Evolutionary conservation across 345 rosid genomes (phyloP).

Genomic region (Moringa oleifera): DNA sequence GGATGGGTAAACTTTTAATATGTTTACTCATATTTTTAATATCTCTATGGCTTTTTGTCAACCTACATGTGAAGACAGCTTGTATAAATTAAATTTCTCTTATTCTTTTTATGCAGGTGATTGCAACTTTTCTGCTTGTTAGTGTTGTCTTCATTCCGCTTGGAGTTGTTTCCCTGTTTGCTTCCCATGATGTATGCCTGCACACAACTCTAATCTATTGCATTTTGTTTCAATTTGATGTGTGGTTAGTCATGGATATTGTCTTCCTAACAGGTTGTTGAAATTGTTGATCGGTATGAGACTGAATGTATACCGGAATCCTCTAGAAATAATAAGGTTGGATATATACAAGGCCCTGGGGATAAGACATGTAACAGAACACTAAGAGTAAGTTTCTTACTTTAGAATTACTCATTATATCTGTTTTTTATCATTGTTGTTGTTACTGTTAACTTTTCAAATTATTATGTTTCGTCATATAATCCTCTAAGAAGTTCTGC

Average conservation of each 20-base stretch:
- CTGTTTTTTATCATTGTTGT: conserved; percentile 1
- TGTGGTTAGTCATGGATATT: conserved; percentile 11
- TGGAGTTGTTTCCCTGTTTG: conserved; percentile 83
- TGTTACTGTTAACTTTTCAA: background rate
- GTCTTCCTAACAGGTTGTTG: conserved; percentile 62
- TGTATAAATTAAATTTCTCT: background rate
- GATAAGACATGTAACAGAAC: conserved; percentile 48
- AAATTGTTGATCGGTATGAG: conserved; percentile 80
- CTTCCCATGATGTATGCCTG: conserved; percentile 76
- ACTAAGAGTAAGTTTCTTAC: conserved; percentile 43
- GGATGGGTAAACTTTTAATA: conserved; percentile 57
- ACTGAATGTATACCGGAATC: conserved; percentile 53
- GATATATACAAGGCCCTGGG: conserved; percentile 48
- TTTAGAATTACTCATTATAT: background rate
- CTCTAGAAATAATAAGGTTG: conserved; percentile 44
- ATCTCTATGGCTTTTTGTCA: background rate
- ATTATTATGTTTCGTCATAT: background rate
- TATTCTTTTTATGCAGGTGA: conserved; percentile 49
- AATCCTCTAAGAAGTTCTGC: background rate
- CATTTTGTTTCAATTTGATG: background rate
- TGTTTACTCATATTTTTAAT: background rate
- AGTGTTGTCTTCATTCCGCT: conserved; percentile 92
- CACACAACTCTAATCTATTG: conserved; percentile 2
- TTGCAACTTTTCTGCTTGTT: conserved; percentile 79
- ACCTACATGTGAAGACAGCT: background rate